Conservation (phyloP, 2,329 filamentous ascomycete genomes). For the Xylaria sp. region DNA sequence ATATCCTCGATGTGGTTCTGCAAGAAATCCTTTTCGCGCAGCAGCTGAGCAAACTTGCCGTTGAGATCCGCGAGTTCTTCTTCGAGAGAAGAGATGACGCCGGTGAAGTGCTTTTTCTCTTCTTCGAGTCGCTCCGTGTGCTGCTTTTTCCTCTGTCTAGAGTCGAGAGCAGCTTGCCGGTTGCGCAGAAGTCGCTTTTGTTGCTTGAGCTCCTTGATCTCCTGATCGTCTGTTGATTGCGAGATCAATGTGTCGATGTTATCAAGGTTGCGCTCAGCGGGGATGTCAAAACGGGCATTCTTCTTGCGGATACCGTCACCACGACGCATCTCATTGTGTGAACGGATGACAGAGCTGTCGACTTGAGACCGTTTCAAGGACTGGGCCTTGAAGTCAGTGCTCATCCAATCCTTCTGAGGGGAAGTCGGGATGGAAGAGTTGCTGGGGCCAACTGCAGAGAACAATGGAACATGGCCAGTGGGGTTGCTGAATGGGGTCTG, state of each 20-base stretch:
- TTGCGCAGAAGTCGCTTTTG: constrained; percentile 95
- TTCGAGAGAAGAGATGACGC: constrained; percentile 77
- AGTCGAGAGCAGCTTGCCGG: constrained; percentile 95
- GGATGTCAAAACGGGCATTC: constrained; percentile 97
- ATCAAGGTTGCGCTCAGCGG: constrained; percentile 86
- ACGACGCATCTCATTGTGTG: constrained; percentile 76
- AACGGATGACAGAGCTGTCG: constrained; percentile 72
- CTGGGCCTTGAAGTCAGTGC: constrained; percentile 55
- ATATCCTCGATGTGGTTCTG: constrained; percentile 77
- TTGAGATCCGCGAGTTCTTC: constrained; percentile 75
- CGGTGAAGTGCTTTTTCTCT: constrained; percentile 91
- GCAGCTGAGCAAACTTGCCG: constrained; percentile 71
- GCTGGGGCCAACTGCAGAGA: constrained; percentile 55
- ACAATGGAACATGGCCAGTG: constrained; percentile 57
- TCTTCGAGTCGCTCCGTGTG: constrained; percentile 96
- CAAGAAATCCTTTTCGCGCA: constrained; percentile 75
- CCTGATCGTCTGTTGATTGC: constrained; percentile 84
- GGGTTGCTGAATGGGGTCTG: constrained; percentile 63
- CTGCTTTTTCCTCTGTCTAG: constrained; percentile 95
- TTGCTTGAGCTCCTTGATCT: constrained; percentile 98
- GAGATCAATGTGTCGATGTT: constrained; percentile 95
- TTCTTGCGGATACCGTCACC: constrained; percentile 97
- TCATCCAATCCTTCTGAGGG: constrained; percentile 64
- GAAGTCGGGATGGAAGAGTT: constrained; percentile 60
- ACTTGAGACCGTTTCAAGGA: constrained; percentile 67